Evolutionary conservation across 2,329 filamentous ascomycete genomes (phyloP).

Genomic region (Davidsoniella australis): DNA sequence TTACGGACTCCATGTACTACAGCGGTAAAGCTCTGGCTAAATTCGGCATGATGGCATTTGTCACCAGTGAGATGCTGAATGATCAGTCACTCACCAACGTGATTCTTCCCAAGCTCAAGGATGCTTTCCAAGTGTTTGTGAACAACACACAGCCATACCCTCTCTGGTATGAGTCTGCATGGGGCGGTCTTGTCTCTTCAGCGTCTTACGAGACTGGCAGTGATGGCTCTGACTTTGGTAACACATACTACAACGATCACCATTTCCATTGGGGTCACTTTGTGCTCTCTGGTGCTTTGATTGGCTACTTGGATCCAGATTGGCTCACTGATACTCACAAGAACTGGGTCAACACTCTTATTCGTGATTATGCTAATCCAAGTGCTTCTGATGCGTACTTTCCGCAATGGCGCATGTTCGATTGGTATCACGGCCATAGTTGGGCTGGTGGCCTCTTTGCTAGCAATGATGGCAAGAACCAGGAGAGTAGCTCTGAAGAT

Average conservation of each 20-base stretch:
- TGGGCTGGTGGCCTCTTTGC: conserved; percentile 74
- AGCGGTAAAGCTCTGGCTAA: conserved; percentile 73
- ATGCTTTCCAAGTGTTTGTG: conserved; percentile 47
- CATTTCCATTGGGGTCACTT: conserved; percentile 78
- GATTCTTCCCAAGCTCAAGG: conserved; percentile 45
- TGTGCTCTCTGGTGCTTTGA: conserved; percentile 69
- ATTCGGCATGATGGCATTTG: conserved; percentile 53
- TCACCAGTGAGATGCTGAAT: conserved; percentile 43
- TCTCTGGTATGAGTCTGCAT: conserved; percentile 50
- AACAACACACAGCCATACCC: conserved; percentile 51
- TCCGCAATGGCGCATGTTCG: conserved; percentile 68
- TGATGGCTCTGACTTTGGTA: conserved; percentile 67
- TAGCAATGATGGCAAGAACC: conserved; percentile 56
- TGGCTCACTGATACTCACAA: conserved; percentile 56
- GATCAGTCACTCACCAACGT: conserved; percentile 38
- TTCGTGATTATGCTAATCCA: conserved; percentile 71
- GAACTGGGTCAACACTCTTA: conserved; percentile 65
- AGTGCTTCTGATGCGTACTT: conserved; percentile 54
- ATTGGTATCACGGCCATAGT: conserved; percentile 89
- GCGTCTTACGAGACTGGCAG: conserved; percentile 56
- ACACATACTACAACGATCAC: conserved; percentile 66
- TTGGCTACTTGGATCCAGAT: conserved; percentile 56
- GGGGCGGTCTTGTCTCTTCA: conserved; percentile 68
- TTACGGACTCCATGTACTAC: conserved; percentile 81
- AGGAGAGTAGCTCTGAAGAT: conserved; percentile 85